These are phyloP conservation scores for Primulina huaijiensis DNA, from an alignment of 257 asterid genomes.

Conservation along the genomic window DNA sequence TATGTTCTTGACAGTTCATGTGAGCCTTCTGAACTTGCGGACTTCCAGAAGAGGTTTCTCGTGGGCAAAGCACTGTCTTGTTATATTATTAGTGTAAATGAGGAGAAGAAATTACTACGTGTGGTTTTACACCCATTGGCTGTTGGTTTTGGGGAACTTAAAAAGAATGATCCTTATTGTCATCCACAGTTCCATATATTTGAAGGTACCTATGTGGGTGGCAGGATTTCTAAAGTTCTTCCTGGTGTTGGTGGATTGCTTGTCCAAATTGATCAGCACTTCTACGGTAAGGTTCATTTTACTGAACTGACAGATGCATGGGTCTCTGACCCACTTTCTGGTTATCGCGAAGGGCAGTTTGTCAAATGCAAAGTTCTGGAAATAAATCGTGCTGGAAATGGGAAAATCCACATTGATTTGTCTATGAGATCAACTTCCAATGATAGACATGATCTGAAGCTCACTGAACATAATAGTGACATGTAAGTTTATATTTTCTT, in stretches of 20 bases:
- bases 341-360: constrained; percentile 71
- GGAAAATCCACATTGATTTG: constrained; percentile 72
- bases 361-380: constrained; percentile 84
- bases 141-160: constrained; percentile 24
- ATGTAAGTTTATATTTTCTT: constrained; percentile 42
- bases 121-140: constrained; percentile 44
- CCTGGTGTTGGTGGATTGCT: constrained; percentile 84
- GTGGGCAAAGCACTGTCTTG: constrained; percentile 72
- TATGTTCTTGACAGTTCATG: constrained; percentile 72
- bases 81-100: constrained; percentile 45
- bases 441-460: constrained; percentile 27
- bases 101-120: constrained; percentile 78
- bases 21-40: constrained; percentile 72
- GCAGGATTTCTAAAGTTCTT: constrained; percentile 78
- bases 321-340: constrained; percentile 68
- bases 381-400: constrained; percentile 41
- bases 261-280: constrained; percentile 68
- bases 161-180: constrained; percentile 30
- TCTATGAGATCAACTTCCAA: constrained; percentile 53
- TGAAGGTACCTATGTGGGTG: constrained; percentile 71
- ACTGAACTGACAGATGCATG: constrained; percentile 67
- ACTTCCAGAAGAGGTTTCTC: constrained; percentile 62
- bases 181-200: constrained; percentile 40
- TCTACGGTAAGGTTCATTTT: constrained; percentile 86
- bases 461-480: constrained; percentile 27